A percentile compares a stretch with the other conserved stretches of the same genome.
Evolutionary conservation across 345 rosid genomes (phyloP).

Genomic region (Tarenaya hassleriana): DNA sequence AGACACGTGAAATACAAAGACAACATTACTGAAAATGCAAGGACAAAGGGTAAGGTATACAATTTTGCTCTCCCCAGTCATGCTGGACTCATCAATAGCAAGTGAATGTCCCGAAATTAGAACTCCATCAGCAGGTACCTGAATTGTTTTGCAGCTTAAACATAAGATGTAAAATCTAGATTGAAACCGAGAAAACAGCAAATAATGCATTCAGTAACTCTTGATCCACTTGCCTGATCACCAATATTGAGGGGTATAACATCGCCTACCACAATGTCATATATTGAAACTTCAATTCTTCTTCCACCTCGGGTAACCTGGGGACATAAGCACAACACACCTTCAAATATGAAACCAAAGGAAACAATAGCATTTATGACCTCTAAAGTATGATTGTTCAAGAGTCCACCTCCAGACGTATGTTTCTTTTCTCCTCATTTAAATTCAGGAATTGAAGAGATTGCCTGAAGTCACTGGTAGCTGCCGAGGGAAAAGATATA

Average conservation of each 20-base stretch:
- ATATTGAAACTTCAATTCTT: constrained; percentile 74
- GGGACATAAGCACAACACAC: constrained; percentile 9
- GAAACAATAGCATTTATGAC: constrained; percentile 7
- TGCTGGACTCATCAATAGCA: constrained; percentile 94
- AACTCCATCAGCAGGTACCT: constrained; percentile 98
- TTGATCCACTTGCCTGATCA: constrained; percentile 60
- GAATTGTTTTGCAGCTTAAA: constrained; percentile 11
- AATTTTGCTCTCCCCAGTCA: constrained; percentile 99
- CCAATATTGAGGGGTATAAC: constrained; percentile 91
- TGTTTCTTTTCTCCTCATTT: constrained; percentile 90
- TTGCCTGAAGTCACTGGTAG: constrained; percentile 92
- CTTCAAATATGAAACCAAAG: constrained; percentile 12
- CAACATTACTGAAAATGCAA: neutral
- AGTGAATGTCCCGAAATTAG: constrained; percentile 76
- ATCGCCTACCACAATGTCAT: constrained; percentile 94
- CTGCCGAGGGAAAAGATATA: constrained; percentile 33
- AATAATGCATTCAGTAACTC: constrained; percentile 7
- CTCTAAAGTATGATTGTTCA: constrained; percentile 3
- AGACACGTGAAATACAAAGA: constrained; percentile 16
- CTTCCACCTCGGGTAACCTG: constrained; percentile 88
- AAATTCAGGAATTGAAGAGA: constrained; percentile 97
- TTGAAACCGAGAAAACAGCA: neutral
- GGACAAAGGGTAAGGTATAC: constrained; percentile 33
- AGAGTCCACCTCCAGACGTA: constrained; percentile 68
- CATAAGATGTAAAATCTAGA: constrained; percentile 2